Conservation (phyloP, 306 rosid species). For the Hippophae rhamnoides region DNA sequence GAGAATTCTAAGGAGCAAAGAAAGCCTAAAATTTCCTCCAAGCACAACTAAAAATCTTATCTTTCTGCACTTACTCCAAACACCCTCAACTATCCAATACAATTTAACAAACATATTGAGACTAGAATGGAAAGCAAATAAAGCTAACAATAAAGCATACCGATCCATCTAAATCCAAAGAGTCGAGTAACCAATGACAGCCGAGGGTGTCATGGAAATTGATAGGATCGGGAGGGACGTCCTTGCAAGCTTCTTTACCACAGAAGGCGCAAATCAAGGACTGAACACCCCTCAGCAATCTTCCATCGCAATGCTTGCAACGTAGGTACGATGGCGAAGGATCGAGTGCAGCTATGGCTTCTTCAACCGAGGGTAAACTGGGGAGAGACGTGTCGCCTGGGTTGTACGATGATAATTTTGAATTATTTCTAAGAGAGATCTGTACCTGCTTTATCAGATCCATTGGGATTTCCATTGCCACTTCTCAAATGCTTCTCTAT, state of each 20-base stretch:
- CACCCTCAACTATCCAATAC: conserved; percentile 4
- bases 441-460: conserved; percentile 60
- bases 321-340: conserved; percentile 75
- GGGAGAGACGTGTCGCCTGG: conserved; percentile 47
- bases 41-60: conserved; percentile 1
- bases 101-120: not conserved
- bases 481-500: not conserved
- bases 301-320: conserved; percentile 66
- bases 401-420: conserved; percentile 59
- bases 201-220: conserved; percentile 55
- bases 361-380: conserved; percentile 44
- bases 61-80: not conserved
- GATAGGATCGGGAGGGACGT: conserved; percentile 68
- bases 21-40: not conserved
- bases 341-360: conserved; percentile 57
- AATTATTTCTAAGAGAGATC: conserved; percentile 51
- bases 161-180: conserved; percentile 66
- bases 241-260: conserved; percentile 44
- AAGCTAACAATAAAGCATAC: conserved; percentile 28
- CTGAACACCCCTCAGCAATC: conserved; percentile 54
- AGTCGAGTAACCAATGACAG: conserved; percentile 67
- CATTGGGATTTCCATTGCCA: conserved; percentile 43
- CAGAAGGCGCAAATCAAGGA: conserved; percentile 68
- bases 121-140: not conserved
- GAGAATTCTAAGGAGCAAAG: not conserved